Evolutionary conservation across 257 asterid genomes (phyloP).

Genomic region (Ilex aquifolium): DNA sequence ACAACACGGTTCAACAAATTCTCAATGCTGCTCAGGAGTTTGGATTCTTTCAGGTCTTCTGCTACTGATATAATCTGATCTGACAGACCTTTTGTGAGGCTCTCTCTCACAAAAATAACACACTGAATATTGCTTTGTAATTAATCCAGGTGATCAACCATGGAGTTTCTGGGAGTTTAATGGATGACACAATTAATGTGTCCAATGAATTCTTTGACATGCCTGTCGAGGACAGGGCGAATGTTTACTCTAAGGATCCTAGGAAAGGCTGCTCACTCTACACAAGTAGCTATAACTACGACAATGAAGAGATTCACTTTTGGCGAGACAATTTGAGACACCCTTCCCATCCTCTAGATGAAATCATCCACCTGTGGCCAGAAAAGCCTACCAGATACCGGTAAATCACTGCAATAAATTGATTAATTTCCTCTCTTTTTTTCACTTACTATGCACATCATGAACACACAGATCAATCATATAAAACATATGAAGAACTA

Average conservation of each 20-base stretch:
- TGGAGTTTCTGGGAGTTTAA: slow-evolving; percentile 31
- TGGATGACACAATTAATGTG: slow-evolving; percentile 41
- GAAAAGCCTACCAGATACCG: slow-evolving; percentile 44
- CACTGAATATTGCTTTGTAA: neutral
- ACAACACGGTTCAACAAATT: slow-evolving; percentile 28
- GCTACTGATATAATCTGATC: no score
- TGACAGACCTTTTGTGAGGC: no score
- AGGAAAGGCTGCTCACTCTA: slow-evolving; percentile 35
- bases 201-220: slow-evolving; percentile 34
- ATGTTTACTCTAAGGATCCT: slow-evolving; percentile 25
- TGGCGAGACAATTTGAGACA: slow-evolving; percentile 69
- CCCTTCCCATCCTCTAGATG: slow-evolving; percentile 47
- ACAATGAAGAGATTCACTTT: slow-evolving; percentile 37
- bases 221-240: slow-evolving; percentile 35
- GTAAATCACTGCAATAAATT: slow-evolving; percentile 5
- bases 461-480: no score
- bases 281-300: slow-evolving; percentile 47
- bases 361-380: slow-evolving; percentile 45
- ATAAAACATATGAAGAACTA: no score
- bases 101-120: no score
- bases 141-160: slow-evolving; percentile 49
- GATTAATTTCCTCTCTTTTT: neutral
- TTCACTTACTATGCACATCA: no score
- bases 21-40: slow-evolving; percentile 38
- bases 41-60: slow-evolving; percentile 54